Percentiles rank a stretch among this genome's conserved stretches.
phyloP scores from a whole-genome alignment of 2,329 filamentous ascomycete genomes.

The Arthrocladium fulminans region DNA sequence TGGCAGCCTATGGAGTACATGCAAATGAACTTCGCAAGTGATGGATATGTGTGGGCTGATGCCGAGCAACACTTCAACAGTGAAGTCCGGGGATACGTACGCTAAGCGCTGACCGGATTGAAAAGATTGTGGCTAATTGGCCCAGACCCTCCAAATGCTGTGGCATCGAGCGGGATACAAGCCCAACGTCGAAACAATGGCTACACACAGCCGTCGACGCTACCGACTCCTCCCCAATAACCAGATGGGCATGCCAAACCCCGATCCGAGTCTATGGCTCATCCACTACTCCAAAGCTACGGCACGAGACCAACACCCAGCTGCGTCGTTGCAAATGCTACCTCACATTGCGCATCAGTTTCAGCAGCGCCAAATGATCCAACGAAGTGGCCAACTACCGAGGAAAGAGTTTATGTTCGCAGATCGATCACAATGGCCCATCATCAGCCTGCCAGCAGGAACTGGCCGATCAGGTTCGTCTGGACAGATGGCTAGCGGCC shows the following conservation, averaged over 20 bases:
- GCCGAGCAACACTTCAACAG: conserved; percentile 68
- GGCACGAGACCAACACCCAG: conserved; percentile 62
- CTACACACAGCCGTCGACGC: conserved; percentile 70
- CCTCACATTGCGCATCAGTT: conserved; percentile 35
- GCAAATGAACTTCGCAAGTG: conserved; percentile 69
- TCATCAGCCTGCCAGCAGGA: conserved; percentile 56
- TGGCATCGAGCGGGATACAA: conserved; percentile 73
- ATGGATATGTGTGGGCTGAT: conserved; percentile 87
- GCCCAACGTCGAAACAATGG: conserved; percentile 60
- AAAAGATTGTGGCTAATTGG: conserved; percentile 11
- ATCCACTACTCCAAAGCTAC: conserved; percentile 80
- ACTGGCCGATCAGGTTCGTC: conserved; percentile 14
- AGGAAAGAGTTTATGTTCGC: conserved; percentile 93
- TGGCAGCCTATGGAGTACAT: conserved; percentile 75
- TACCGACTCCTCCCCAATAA: conserved; percentile 74
- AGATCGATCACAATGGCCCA: conserved; percentile 83
- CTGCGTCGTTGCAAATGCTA: conserved; percentile 45
- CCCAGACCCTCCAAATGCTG: conserved; percentile 77
- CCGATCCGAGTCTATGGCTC: conserved; percentile 79
- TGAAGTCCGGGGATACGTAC: conserved; percentile 60
- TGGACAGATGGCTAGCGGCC: conserved; percentile 18
- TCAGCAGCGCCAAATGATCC: conserved; percentile 47
- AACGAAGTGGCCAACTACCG: conserved; percentile 70
- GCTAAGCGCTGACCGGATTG: conserved; percentile 40
- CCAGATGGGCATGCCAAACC: conserved; percentile 58